Conservation (phyloP, 345 rosid species). For the Eucalyptus viminalis region DNA sequence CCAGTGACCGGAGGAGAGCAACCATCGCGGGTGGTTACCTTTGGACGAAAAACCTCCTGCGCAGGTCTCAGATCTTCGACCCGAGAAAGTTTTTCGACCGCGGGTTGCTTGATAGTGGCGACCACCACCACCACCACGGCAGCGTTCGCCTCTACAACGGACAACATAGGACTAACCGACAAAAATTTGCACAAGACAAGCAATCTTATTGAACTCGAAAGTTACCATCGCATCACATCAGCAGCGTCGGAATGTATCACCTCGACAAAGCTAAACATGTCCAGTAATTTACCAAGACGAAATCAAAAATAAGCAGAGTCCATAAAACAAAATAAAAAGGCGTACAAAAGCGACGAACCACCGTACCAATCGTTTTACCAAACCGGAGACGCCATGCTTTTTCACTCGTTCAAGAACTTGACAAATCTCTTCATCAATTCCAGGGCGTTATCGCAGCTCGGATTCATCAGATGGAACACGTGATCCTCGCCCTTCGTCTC, state of each 20-base stretch:
- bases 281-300: background rate
- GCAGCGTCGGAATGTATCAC: background rate
- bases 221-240: background rate
- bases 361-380: background rate
- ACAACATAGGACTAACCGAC: background rate
- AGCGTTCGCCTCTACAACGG: background rate
- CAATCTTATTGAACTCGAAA: background rate
- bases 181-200: no score
- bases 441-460: background rate
- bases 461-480: background rate
- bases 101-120: background rate
- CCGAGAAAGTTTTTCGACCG: background rate
- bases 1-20: background rate
- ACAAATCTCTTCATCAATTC: background rate
- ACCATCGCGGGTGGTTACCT: background rate
- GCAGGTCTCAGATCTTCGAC: background rate
- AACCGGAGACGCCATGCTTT: background rate
- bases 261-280: background rate
- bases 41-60: background rate
- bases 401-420: background rate
- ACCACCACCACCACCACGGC: background rate
- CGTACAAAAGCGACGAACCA: background rate
- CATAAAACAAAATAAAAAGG: background rate
- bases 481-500: constrained; percentile 2
- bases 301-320: background rate